A percentile compares a stretch with the other conserved stretches of the same genome.
Conservation (phyloP, 2,329 filamentous ascomycete species). For the Penicillium fuscoglaucum region DNA sequence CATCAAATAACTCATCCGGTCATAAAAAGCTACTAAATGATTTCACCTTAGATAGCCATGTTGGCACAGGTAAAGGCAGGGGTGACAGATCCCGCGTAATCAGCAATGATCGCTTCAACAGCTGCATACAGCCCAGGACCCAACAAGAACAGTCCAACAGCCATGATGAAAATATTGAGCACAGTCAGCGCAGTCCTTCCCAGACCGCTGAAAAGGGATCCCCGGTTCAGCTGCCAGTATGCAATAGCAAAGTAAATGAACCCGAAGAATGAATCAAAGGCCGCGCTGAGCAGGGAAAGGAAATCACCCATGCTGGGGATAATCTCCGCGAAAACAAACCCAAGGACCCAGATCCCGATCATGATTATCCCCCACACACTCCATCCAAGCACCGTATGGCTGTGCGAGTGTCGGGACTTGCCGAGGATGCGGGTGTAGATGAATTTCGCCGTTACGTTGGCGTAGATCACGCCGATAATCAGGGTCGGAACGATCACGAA, state of each 20-base stretch:
- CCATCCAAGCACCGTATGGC: slow-evolving; percentile 52
- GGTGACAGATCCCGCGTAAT: slow-evolving; percentile 47
- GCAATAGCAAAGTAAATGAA: slow-evolving; percentile 55
- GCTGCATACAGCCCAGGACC: slow-evolving; percentile 56
- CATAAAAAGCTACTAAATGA: not conserved
- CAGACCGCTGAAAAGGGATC: slow-evolving; percentile 40
- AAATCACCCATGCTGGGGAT: slow-evolving; percentile 54
- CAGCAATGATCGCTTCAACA: slow-evolving; percentile 53
- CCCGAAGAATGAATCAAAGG: slow-evolving; percentile 53
- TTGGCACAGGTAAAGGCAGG: slow-evolving; percentile 55
- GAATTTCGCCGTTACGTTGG: slow-evolving; percentile 52
- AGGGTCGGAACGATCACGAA: slow-evolving; percentile 55
- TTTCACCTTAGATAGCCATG: slow-evolving; percentile 44
- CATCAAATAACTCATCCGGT: not conserved
- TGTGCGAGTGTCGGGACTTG: slow-evolving; percentile 47
- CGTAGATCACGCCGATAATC: slow-evolving; percentile 53
- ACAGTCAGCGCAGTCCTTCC: slow-evolving; percentile 45
- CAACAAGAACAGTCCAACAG: slow-evolving; percentile 50
- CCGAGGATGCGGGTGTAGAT: slow-evolving; percentile 49
- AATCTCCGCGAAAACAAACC: slow-evolving; percentile 52
- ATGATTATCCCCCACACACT: slow-evolving; percentile 47
- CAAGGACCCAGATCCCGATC: slow-evolving; percentile 46
- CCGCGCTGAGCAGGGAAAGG: slow-evolving; percentile 49
- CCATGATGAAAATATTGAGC: slow-evolving; percentile 49
- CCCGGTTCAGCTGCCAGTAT: slow-evolving; percentile 49